These are phyloP conservation scores for Fusarium sp. DNA, from an alignment of 2,329 filamentous ascomycete species.

Conservation along the genomic window DNA sequence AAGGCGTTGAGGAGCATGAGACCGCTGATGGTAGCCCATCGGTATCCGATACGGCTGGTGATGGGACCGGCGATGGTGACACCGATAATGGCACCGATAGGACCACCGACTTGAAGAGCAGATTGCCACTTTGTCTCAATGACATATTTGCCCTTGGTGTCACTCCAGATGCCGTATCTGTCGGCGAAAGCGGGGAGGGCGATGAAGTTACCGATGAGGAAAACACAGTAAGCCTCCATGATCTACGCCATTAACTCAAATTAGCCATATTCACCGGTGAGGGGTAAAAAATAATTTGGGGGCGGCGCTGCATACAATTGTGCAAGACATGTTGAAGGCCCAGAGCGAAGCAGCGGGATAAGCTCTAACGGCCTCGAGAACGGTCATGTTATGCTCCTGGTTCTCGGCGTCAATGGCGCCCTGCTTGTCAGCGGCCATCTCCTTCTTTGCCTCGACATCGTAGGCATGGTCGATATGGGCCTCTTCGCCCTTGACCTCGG, in stretches of 20 bases:
- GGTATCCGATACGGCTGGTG: slow-evolving; percentile 53
- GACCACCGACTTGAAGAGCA: slow-evolving; percentile 50
- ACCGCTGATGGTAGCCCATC: slow-evolving; percentile 51
- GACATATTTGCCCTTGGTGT: slow-evolving; percentile 36
- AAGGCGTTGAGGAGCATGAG: slow-evolving; percentile 55
- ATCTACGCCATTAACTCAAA: slow-evolving; percentile 48
- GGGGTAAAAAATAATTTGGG: neutral
- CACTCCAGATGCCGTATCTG: slow-evolving; percentile 51
- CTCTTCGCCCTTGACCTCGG: slow-evolving; percentile 26
- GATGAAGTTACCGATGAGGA: slow-evolving; percentile 60
- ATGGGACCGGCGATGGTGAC: slow-evolving; percentile 54
- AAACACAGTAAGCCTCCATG: slow-evolving; percentile 64
- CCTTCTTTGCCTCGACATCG: slow-evolving; percentile 34
- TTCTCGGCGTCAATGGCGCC: slow-evolving; percentile 53
- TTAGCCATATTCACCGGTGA: neutral
- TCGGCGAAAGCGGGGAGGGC: slow-evolving; percentile 54
- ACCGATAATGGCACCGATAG: slow-evolving; percentile 52
- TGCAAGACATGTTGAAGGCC: slow-evolving; percentile 63
- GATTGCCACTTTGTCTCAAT: slow-evolving; percentile 58
- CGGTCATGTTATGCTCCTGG: slow-evolving; percentile 55
- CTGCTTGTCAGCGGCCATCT: slow-evolving; percentile 30
- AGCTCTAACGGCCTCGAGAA: slow-evolving; percentile 52
- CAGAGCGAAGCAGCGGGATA: slow-evolving; percentile 60
- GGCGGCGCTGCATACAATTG: slow-evolving; percentile 55
- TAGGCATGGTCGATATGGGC: slow-evolving; percentile 36